These are phyloP conservation scores for Aspergillus leporis DNA, from an alignment of 495 filamentous ascomycete species.

Conservation along the genomic window DNA sequence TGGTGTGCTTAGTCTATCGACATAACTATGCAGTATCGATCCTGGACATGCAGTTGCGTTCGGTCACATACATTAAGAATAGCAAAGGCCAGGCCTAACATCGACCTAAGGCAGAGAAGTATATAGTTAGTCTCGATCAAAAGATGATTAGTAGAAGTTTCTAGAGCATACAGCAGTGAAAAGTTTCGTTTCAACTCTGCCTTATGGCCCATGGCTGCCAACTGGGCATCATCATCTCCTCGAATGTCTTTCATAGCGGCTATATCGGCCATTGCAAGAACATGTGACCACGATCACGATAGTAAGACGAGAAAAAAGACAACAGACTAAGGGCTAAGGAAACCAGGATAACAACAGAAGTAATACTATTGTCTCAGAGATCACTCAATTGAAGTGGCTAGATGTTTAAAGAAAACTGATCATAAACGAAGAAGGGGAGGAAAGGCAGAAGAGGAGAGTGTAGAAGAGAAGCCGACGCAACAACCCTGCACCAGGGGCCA, in stretches of 20 bases:
- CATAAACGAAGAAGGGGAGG: background rate
- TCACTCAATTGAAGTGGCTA: slow-evolving; percentile 1
- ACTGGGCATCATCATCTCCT: slow-evolving; percentile 48
- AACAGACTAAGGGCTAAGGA: background rate
- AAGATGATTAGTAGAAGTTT: background rate
- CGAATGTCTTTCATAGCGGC: slow-evolving; percentile 27
- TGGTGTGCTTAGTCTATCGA: background rate
- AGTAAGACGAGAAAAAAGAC: background rate
- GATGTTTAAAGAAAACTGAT: slow-evolving; percentile 4
- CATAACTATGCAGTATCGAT: background rate
- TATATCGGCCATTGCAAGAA: background rate
- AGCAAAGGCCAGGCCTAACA: slow-evolving; percentile 55
- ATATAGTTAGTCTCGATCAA: slow-evolving; percentile 6
- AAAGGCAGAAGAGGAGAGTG: background rate
- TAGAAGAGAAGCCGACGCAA: slow-evolving; percentile 6
- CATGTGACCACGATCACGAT: background rate
- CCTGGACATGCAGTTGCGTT: background rate
- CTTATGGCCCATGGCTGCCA: slow-evolving; percentile 68
- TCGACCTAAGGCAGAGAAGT: slow-evolving; percentile 33
- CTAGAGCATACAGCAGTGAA: slow-evolving; percentile 40
- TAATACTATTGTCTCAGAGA: slow-evolving; percentile 2
- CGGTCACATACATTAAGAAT: slow-evolving; percentile 48
- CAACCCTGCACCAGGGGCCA: background rate
- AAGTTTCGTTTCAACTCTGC: slow-evolving; percentile 62
- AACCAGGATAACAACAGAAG: background rate